Conservation (phyloP, 345 rosid genomes). For the Sisymbrium altissimum region DNA sequence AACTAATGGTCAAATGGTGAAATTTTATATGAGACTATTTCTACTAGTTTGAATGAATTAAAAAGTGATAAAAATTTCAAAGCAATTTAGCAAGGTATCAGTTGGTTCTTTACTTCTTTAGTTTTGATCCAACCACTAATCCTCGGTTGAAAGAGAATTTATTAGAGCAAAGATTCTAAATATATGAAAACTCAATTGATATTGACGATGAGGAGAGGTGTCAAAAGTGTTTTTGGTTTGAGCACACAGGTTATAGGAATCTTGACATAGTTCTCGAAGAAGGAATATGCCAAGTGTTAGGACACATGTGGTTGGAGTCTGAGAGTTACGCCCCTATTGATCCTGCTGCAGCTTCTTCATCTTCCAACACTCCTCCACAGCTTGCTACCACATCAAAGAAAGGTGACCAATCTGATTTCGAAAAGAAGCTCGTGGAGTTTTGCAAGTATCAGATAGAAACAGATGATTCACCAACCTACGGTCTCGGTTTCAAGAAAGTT, state of each 20-base stretch:
- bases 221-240: neutral
- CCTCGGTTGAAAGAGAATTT: no score
- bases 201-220: neutral
- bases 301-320: slow-evolving; percentile 81
- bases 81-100: no score
- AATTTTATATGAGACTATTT: no score
- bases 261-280: slow-evolving; percentile 79
- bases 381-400: slow-evolving; percentile 46
- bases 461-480: slow-evolving; percentile 67
- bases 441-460: slow-evolving; percentile 60
- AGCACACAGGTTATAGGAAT: slow-evolving; percentile 18
- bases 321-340: slow-evolving; percentile 51
- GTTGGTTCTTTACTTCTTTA: no score
- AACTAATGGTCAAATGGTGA: neutral
- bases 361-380: slow-evolving; percentile 29
- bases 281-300: slow-evolving; percentile 90
- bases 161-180: no score
- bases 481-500: slow-evolving; percentile 66
- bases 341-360: slow-evolving; percentile 19
- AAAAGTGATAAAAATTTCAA: no score
- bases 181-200: neutral
- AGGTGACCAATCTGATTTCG: slow-evolving; percentile 49
- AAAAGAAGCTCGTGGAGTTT: slow-evolving; percentile 62
- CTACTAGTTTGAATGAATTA: no score
- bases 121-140: no score